phyloP scores from a whole-genome alignment of 225 moss, liverwort and hornwort genomes.

The Takakia lepidozioides region DNA sequence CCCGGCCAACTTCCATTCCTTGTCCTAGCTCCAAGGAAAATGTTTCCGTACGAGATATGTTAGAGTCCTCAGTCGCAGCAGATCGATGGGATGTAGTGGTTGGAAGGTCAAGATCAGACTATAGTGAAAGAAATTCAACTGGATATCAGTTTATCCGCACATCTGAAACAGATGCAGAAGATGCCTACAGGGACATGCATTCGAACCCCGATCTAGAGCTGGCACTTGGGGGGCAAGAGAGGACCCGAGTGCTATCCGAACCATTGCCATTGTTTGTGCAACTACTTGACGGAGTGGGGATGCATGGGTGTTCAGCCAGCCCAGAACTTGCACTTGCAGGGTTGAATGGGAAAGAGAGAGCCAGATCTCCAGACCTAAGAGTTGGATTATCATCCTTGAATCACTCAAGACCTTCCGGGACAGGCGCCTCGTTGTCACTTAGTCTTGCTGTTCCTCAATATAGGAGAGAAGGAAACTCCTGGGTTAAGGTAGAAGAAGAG shows the following conservation, averaged over 20 bases:
- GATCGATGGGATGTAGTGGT: slow-evolving; percentile 53
- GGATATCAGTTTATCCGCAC: slow-evolving; percentile 66
- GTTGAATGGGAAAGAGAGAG: slow-evolving; percentile 11
- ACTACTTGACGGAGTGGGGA: slow-evolving; percentile 21
- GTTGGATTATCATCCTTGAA: slow-evolving; percentile 28
- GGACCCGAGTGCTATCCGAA: slow-evolving; percentile 19
- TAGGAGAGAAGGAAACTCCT: slow-evolving; percentile 72
- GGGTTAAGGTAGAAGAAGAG: slow-evolving; percentile 66
- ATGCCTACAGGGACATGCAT: slow-evolving; percentile 8
- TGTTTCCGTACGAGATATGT: slow-evolving; percentile 10
- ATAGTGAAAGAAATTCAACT: slow-evolving; percentile 15
- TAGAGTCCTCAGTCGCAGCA: slow-evolving; percentile 20
- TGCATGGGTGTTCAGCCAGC: slow-evolving; percentile 16
- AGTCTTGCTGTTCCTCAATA: slow-evolving; percentile 87
- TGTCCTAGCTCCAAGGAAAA: slow-evolving; percentile 9
- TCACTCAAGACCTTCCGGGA: slow-evolving; percentile 16
- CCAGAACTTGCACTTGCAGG: slow-evolving; percentile 36
- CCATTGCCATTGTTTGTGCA: slow-evolving; percentile 60
- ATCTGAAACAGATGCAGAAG: slow-evolving; percentile 22
- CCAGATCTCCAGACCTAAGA: slow-evolving; percentile 30
- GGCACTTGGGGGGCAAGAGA: slow-evolving; percentile 56
- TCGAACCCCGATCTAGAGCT: slow-evolving; percentile 50
- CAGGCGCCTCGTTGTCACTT: slow-evolving; percentile 46
- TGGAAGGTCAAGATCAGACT: slow-evolving; percentile 31
- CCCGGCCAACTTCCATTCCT: slow-evolving; percentile 10